Evolutionary conservation across 352 stramenopile species (phyloP), one percentile per base, ranked within the genome.

Genomic region (Globisporangium ultimum): DNA sequence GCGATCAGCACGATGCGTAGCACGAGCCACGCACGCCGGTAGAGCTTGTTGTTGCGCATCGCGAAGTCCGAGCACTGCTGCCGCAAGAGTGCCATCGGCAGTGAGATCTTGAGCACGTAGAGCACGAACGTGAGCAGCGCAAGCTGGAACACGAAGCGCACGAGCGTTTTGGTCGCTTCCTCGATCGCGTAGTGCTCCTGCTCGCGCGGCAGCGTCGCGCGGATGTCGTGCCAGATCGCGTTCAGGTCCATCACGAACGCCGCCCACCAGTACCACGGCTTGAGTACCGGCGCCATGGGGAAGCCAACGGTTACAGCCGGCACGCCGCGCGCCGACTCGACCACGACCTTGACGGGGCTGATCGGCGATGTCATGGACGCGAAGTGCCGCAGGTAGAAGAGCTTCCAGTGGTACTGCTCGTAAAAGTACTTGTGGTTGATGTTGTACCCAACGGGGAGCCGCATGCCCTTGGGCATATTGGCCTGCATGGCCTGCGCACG

Each of bases 341-440:
- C 85, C 43, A 94, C 86, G 22, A 96, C 83, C 57, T 88, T 88
- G 17, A 94, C 80, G 2, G 84, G 84, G 48, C 83, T 91, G 62
- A 94, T 91, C 2, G 83, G 78, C 18, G 84, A 93, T 55, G 86
- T 93, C 80, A 96, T 91, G 24, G 83, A 91, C 24, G 84, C 83
- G 59, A 95, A 95, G 59, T 93, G 85, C 13, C 76, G 75, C 52
- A 91, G 61, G 53, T 89, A 92, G 52, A 91, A 96, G 13, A 96
- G 58, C 63, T 91, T 94, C 85, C 85, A 94, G 66, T 94, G 77
- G 64, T 94, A 94, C 70, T 93, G 82, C 53, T 94, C 85, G 65
- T 91, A 93, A 55, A 87, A 93, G 60, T 91, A 96, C 73, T 95
- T 95, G 76, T 96, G 85, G 70, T 96, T 95, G 72, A 94, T 94